Conservation (phyloP, 1,284 basidiomycete genomes). For the Mycena citricolor region DNA sequence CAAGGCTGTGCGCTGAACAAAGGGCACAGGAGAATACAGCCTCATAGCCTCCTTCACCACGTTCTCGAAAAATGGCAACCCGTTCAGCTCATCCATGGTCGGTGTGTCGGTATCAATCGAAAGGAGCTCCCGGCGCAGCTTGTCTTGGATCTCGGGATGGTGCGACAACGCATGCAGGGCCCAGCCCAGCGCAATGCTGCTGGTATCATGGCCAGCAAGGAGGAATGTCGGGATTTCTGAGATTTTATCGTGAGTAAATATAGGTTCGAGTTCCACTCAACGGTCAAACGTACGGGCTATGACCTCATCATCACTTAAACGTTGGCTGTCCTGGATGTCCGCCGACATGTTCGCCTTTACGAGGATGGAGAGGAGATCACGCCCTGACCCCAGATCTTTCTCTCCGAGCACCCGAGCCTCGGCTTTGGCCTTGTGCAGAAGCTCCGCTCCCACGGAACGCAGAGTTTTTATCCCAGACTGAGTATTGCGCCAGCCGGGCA, state of each 20-base stretch:
- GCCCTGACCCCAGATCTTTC: slow-evolving; percentile 32
- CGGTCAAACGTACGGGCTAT: slow-evolving; percentile 57
- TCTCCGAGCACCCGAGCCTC: no score
- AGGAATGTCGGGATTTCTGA: slow-evolving; percentile 7
- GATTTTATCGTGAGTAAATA: not conserved
- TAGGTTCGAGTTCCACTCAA: no score
- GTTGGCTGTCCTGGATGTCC: slow-evolving; percentile 55
- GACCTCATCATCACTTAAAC: slow-evolving; percentile 72
- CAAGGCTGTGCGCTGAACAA: slow-evolving; percentile 32
- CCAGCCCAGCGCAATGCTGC: slow-evolving; percentile 59
- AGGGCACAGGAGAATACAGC: slow-evolving; percentile 59
- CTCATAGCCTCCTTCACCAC: slow-evolving; percentile 72
- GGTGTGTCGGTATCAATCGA: slow-evolving; percentile 48
- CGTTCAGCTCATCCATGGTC: slow-evolving; percentile 61
- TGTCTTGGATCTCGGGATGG: slow-evolving; percentile 55
- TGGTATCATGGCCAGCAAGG: slow-evolving; percentile 41
- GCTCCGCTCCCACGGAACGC: no score
- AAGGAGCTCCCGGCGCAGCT: slow-evolving; percentile 68
- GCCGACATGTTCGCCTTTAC: slow-evolving; percentile 65
- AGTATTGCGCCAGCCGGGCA: no score
- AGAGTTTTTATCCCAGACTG: no score
- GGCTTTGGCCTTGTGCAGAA: no score
- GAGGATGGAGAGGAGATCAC: slow-evolving; percentile 54
- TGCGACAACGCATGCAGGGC: slow-evolving; percentile 62
- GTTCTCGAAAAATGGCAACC: slow-evolving; percentile 58